Evolutionary conservation across 352 stramenopile species (phyloP).

Genomic region (Phytophthora aleatoria): DNA sequence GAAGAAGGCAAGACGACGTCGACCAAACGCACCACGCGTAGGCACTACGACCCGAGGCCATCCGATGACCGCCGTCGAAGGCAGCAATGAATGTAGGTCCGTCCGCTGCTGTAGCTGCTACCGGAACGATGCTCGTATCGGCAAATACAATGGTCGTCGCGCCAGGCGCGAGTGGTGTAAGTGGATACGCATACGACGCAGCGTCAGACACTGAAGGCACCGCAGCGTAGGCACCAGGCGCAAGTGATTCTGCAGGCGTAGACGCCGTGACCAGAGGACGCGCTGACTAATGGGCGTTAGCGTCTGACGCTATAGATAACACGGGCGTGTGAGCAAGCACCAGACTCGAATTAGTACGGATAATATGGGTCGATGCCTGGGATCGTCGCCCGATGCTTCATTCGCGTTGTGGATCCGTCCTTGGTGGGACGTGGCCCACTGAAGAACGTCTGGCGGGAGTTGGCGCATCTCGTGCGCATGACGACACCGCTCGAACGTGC

Average conservation of each 20-base stretch:
- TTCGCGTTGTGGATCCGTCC: background rate
- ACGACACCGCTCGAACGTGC: background rate
- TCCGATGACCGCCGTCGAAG: background rate
- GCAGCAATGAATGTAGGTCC: background rate
- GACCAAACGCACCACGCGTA: background rate
- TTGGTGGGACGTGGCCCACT: background rate
- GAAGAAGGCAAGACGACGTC: background rate
- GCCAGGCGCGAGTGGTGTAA: background rate
- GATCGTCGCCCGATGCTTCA: background rate
- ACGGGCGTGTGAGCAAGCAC: background rate
- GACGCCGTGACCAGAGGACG: too few species aligned
- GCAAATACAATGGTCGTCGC: background rate
- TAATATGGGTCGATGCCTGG: background rate
- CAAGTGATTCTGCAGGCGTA: background rate
- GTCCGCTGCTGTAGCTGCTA: too few species aligned
- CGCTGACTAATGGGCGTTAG: too few species aligned
- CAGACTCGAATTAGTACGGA: background rate
- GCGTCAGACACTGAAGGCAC: background rate
- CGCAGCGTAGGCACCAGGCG: background rate
- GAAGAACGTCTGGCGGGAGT: background rate
- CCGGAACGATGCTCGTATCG: too few species aligned
- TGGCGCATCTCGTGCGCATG: background rate
- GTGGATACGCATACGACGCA: background rate
- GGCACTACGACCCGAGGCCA: background rate
- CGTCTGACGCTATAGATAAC: background rate